Evolutionary conservation across 352 stramenopile species (phyloP), one percentile per base, ranked within the genome.

Genomic region (Elongisporangium anandrum): DNA sequence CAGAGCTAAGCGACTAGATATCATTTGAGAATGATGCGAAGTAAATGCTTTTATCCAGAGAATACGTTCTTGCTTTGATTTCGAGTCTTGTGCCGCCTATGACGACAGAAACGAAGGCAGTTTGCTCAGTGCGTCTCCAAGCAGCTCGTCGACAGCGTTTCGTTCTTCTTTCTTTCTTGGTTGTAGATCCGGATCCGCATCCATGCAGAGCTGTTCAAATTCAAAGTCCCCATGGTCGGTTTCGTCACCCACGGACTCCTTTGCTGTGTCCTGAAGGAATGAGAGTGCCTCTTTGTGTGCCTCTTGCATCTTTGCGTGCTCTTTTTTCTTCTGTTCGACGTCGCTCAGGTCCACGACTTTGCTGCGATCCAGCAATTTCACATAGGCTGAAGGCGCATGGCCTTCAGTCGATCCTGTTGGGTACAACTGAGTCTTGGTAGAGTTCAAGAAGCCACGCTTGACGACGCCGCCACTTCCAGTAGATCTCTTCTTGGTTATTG

Each of bases 381-480:
- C 84, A 58, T 92, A 93, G 48, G 81, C 62, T 0, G 85, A 95
- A 17, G 85, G 56, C n/a, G 72, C 72, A 2, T 57, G 66, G 0
- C 83, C 83, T 57, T 95, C 85, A 20, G 49, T 88, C 0, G 85
- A 95, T 20, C 85, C 85, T 2, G 61, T 77, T 54, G 83, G 83
- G 45, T 93, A 95, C 50, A 95, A 56, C n/a, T 71, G 61, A 1
- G 63, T 72, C 52, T 78, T 89, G 17, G 69, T 57, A 21, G 66
- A 73, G 59, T 92, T 92, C 29, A 95, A 54, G 57, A 95, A 95
- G 3, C 83, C 85, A 38, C 81, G 81, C 70, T 92, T 92, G 20
- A 95, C 79, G 3, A 71, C 73, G 7, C 52, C 48, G 29, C 34
- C 23, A 48, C 23, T 13, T 4, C 12, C 15, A n/a, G 50, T 50